A percentile compares a stretch with the other conserved stretches of the same genome.
These are phyloP conservation scores for Nemania sp. DNA, from an alignment of 2,329 filamentous ascomycete genomes.

Conservation along the genomic window DNA sequence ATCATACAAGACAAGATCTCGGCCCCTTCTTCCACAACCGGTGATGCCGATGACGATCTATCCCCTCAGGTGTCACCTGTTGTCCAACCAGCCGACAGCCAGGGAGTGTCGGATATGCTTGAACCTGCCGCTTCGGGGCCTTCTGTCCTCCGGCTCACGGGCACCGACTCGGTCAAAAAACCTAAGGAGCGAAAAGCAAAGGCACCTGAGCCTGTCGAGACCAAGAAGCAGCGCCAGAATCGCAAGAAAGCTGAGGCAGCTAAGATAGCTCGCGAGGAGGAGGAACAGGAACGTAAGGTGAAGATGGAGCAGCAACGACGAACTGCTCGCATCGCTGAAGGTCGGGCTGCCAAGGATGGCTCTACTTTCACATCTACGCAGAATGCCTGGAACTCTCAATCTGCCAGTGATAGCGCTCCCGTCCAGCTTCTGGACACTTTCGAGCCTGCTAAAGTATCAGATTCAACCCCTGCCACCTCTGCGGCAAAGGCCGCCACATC, in stretches of 20 bases:
- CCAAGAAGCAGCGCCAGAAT: slow-evolving; percentile 96
- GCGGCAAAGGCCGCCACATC: slow-evolving; percentile 37
- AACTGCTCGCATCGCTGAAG: slow-evolving; percentile 78
- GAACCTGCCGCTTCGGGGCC: slow-evolving; percentile 70
- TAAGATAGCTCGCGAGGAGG: slow-evolving; percentile 73
- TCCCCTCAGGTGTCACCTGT: slow-evolving; percentile 71
- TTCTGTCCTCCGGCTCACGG: slow-evolving; percentile 77
- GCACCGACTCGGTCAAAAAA: slow-evolving; percentile 64
- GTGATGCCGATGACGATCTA: slow-evolving; percentile 80
- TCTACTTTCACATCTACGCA: slow-evolving; percentile 56
- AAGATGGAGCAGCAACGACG: slow-evolving; percentile 83
- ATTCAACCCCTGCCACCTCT: slow-evolving; percentile 37
- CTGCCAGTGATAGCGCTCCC: slow-evolving; percentile 43
- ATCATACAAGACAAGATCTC: slow-evolving; percentile 55
- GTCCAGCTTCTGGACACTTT: slow-evolving; percentile 63
- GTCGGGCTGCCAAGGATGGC: slow-evolving; percentile 81
- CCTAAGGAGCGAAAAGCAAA: slow-evolving; percentile 65
- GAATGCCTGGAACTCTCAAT: slow-evolving; percentile 48
- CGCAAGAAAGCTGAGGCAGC: slow-evolving; percentile 82
- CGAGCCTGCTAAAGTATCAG: slow-evolving; percentile 43
- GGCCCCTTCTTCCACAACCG: slow-evolving; percentile 69
- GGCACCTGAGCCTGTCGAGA: slow-evolving; percentile 70
- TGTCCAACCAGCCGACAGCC: slow-evolving; percentile 58
- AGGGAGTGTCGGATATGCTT: slow-evolving; percentile 89
- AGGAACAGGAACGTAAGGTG: slow-evolving; percentile 76